Evolutionary conservation across 129 eudicot genomes (phyloP), one percentile per base, ranked within the genome.

Genomic region (Centaurea solstitialis): DNA sequence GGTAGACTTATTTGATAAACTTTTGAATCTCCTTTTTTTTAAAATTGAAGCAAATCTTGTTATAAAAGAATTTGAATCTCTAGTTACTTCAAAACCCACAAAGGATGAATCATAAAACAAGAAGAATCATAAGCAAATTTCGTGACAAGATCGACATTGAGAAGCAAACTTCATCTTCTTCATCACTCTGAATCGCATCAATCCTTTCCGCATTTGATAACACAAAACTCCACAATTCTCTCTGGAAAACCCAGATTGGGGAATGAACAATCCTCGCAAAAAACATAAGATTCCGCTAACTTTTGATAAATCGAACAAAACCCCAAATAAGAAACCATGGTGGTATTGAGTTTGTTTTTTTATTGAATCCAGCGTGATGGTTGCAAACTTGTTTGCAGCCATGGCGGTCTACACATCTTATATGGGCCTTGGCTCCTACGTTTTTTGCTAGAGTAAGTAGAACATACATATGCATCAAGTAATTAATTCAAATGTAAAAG

Each of bases 311-410:
- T 88, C 38, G 87, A 85, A 61, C 99, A 96, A 70, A 80, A 89
- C n/a, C 93, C 90, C 81, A 87, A 35, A 17, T 70, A 70, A 7
- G 93, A 88, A 72, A 93, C 75, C 87, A 91, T 81, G 15, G 97
- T 91, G 62, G 91, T 78, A 9, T 77, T 95, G 1, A 2, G 83
- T 95, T 95, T 79, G 94, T 89, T 82, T 87, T 90, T 71, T 88
- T 88, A 43, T 95, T 26, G 30, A 26, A 26, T 26, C 30, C 1
- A 26, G 93, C 30, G 92, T 62, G 89, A 89, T 83, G 85, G 90
- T 94, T 80, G 98, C 96, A 89, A 94, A 90, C 68, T 88, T 92
- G 90, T 92, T 94, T 20, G 93, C 88, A 70, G 91, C 99, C 99
- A 95, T 94, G 70, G 53, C 62, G 57, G 71, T 23, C 64, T 23